Evolutionary conservation across 345 rosid species (phyloP).

Genomic region (Ceriops decandra): DNA sequence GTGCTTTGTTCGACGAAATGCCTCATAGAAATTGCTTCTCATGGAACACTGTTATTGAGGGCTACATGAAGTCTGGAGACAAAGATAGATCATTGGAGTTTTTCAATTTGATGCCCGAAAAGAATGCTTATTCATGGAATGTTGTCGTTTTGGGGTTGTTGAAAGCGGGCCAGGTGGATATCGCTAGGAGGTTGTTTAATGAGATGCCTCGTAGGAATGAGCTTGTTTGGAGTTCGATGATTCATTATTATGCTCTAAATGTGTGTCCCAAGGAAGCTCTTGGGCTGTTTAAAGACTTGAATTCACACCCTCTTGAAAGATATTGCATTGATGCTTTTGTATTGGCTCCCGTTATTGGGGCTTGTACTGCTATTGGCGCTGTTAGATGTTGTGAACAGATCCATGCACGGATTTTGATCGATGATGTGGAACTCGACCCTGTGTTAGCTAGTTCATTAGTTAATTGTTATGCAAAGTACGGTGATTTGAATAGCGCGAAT

Average conservation of each 20-base stretch:
- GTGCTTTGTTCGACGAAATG: slow-evolving; percentile 67
- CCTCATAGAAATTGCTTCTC: slow-evolving; percentile 54
- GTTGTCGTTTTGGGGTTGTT: slow-evolving; percentile 62
- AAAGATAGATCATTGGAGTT: slow-evolving; percentile 34
- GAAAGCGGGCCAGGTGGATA: slow-evolving; percentile 46
- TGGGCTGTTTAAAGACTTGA: slow-evolving; percentile 47
- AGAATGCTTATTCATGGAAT: slow-evolving; percentile 64
- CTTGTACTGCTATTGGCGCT: slow-evolving; percentile 56
- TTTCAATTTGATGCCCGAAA: slow-evolving; percentile 53
- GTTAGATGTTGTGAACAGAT: slow-evolving; percentile 61
- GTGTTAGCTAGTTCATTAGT: slow-evolving; percentile 57
- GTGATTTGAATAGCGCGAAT: slow-evolving; percentile 56
- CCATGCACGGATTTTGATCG: slow-evolving; percentile 53
- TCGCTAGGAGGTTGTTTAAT: slow-evolving; percentile 52
- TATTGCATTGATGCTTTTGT: slow-evolving; percentile 43
- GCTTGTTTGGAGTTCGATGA: slow-evolving; percentile 53
- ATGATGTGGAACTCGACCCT: slow-evolving; percentile 43
- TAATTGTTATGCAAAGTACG: slow-evolving; percentile 67
- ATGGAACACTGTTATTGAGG: slow-evolving; percentile 72
- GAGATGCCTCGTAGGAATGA: slow-evolving; percentile 63
- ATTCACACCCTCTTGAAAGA: slow-evolving; percentile 29
- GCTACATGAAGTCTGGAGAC: slow-evolving; percentile 51
- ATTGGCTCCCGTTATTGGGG: slow-evolving; percentile 59
- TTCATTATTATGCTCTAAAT: slow-evolving; percentile 48
- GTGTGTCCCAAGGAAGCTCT: slow-evolving; percentile 54